Percentiles rank a stretch among this genome's conserved stretches.
phyloP scores from a whole-genome alignment of 2,329 filamentous ascomycete species.

The Cercospora sp. region DNA sequence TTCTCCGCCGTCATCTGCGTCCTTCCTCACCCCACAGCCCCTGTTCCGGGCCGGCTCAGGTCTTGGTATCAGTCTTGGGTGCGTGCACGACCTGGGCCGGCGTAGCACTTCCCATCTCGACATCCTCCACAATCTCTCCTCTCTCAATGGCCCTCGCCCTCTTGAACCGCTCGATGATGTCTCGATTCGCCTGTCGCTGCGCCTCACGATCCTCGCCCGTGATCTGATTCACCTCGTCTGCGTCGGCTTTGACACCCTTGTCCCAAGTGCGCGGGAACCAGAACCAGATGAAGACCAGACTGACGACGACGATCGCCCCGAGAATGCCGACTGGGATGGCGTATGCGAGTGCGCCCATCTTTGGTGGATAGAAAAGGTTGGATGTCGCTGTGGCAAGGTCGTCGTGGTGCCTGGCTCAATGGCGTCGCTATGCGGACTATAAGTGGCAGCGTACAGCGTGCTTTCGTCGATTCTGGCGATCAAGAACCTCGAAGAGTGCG shows the following conservation, averaged over 20 bases:
- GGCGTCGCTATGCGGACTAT: not conserved
- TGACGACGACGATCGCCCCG: slow-evolving; percentile 26
- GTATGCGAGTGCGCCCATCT: slow-evolving; percentile 27
- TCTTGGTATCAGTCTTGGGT: slow-evolving; percentile 2
- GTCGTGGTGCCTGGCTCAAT: not conserved
- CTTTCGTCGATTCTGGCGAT: not conserved
- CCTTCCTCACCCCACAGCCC: not conserved
- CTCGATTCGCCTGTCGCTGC: slow-evolving; percentile 23
- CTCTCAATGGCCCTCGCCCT: slow-evolving; percentile 21
- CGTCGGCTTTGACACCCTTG: slow-evolving; percentile 28
- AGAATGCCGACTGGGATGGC: slow-evolving; percentile 35
- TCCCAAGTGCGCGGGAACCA: slow-evolving; percentile 34
- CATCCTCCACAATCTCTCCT: slow-evolving; percentile 19
- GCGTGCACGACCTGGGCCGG: not conserved
- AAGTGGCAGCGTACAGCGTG: not conserved
- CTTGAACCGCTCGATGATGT: slow-evolving; percentile 23
- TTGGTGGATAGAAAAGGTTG: not conserved
- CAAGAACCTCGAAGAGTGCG: no score
- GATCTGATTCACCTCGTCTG: slow-evolving; percentile 19
- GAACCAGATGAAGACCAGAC: slow-evolving; percentile 34
- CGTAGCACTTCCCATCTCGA: slow-evolving; percentile 10
- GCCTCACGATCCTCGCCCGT: slow-evolving; percentile 15
- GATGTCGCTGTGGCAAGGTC: not conserved
- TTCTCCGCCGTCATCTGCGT: no score
- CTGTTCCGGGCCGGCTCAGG: not conserved